Base-by-base conservation (phyloP, 208 protist species). In the Trypanosomatidae sp. region DNA sequence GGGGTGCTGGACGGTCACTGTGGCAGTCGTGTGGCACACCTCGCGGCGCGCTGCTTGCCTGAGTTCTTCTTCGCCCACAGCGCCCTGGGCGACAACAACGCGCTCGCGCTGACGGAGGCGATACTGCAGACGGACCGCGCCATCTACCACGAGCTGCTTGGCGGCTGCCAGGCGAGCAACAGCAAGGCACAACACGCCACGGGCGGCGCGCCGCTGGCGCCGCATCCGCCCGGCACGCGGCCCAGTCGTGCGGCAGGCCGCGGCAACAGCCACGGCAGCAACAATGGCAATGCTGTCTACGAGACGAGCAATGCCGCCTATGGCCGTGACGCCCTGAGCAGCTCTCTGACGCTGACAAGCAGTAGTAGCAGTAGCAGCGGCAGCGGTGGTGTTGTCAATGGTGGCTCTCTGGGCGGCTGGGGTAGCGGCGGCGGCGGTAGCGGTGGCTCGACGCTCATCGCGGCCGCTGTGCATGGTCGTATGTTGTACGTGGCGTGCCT, bases 401-500 rank as follows among this genome's bases (percentile, higher is more conserved):
- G n/a, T 35, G n/a, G n/a, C 30, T 35, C n/a, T n/a, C 30, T 35
- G 30, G 11, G n/a, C n/a, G 30, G 30, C 30, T 11, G 11, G n/a
- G 30, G 49, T 19, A 33, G 43, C 26, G 50, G 43, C 11, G 43
- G 42, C 22, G 32, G 33, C n/a, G 42, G 45, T 18, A 63, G 63
- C 20, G 80, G 80, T 24, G 80, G 80, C 27, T 84, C 71, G 21
- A 89, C 80, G 18, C 65, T 85, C 19, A 83, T 85, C 33, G 44
- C 50, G 6, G 80, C 80, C 0, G 66, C 69, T 26, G 59, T 94
- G 18, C 73, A 64, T 35, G 72, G 71, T 8, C 58, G 81, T 32
- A 89, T 83, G 61, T 49, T 94, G 37, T 87, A 85, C 52, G 77
- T 88, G 2, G 87, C 72, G 8, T 90, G 83, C 51, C 71, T 91